Percentiles rank a stretch among this genome's conserved stretches.
Evolutionary conservation across 257 asterid genomes (phyloP).

Genomic region (Solanum sejunctum): DNA sequence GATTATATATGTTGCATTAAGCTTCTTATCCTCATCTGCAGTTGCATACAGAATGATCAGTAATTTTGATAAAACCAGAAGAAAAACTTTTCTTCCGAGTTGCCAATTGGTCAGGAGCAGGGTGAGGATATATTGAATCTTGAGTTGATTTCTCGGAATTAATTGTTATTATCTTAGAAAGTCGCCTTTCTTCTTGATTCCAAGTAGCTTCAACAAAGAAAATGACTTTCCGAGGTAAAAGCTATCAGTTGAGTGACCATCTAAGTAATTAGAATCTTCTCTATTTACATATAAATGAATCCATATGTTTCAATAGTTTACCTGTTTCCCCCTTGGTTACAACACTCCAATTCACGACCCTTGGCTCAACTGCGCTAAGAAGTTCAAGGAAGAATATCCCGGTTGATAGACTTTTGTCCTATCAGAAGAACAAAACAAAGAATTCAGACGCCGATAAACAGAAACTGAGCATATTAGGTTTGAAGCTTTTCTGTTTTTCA

Average conservation of each 20-base stretch:
- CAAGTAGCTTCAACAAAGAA: background rate
- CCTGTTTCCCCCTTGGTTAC: constrained; percentile 87
- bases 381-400: constrained; percentile 80
- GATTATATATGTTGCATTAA: constrained; percentile 33
- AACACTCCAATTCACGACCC: constrained; percentile 88
- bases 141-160: background rate
- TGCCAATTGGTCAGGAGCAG: background rate
- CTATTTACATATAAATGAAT: background rate
- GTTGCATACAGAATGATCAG: background rate
- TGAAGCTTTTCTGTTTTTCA: constrained; percentile 1
- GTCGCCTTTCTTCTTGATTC: background rate
- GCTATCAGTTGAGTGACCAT: background rate
- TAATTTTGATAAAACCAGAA: background rate
- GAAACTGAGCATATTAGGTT: background rate
- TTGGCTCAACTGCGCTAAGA: constrained; percentile 72
- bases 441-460: background rate
- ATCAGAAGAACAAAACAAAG: constrained; percentile 1
- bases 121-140: background rate
- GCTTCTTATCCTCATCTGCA: constrained; percentile 38
- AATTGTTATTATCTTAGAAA: background rate
- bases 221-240: background rate
- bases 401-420: constrained; percentile 61
- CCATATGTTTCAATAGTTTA: background rate
- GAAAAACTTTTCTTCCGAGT: background rate
- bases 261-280: background rate